phyloP scores from a whole-genome alignment of 2,329 filamentous ascomycete genomes.

The Diaporthe longicolla region DNA sequence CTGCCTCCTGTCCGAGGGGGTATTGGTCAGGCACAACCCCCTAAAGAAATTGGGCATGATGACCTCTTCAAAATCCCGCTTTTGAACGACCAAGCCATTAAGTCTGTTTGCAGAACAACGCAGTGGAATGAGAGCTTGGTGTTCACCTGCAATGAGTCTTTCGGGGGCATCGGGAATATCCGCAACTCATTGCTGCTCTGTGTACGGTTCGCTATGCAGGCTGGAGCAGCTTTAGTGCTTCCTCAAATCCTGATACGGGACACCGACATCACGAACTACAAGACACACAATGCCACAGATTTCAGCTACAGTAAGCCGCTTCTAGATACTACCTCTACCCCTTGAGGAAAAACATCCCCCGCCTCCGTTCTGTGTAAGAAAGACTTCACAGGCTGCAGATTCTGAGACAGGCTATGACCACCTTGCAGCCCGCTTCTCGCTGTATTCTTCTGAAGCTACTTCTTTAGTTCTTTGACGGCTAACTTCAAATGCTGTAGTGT shows the following conservation, averaged over 20 bases:
- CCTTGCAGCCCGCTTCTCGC: too few relatives aligned
- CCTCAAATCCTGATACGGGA: constrained; percentile 30
- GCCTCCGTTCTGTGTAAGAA: too few relatives aligned
- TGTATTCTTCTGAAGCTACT: too few relatives aligned
- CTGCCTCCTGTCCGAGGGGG: not conserved
- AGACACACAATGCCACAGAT: constrained; percentile 29
- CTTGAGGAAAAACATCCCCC: too few relatives aligned
- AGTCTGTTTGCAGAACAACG: constrained; percentile 17
- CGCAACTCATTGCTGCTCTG: constrained; percentile 34
- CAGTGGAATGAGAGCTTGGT: constrained; percentile 31
- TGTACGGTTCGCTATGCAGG: constrained; percentile 31
- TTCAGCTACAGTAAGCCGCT: constrained; percentile 22
- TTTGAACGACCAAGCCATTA: constrained; percentile 14
- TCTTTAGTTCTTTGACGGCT: too few relatives aligned
- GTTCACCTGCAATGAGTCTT: constrained; percentile 37
- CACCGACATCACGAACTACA: constrained; percentile 17
- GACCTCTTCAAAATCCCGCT: constrained; percentile 20
- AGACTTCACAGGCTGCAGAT: too few relatives aligned
- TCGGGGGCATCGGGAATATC: constrained; percentile 32
- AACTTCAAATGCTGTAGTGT: not conserved
- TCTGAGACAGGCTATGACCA: too few relatives aligned
- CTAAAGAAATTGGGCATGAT: not conserved
- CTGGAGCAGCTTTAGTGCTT: constrained; percentile 26
- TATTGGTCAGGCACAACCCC: not conserved
- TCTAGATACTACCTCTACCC: too few relatives aligned